Base-by-base conservation (phyloP, 202 grass and related monocot genomes). In the Elaeis oleifera region DNA sequence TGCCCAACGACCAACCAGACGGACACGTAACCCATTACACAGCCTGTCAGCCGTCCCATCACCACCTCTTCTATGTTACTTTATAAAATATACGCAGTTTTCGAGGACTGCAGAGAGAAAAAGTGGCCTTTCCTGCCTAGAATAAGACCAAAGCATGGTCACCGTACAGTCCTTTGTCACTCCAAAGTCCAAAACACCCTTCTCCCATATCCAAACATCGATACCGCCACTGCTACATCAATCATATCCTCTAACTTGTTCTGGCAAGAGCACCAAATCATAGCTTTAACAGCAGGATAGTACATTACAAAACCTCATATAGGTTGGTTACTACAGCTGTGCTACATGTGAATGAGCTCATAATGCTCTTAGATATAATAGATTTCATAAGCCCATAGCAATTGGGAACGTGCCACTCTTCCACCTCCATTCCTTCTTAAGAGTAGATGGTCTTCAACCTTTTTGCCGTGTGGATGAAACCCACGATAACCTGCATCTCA, bases 401-500 rank as follows among this genome's bases (percentile, higher is more conserved):
- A 14, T 22, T 1, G 1, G 23, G 13, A 44, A 3, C 16, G 7
- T 32, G 23, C 13, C 51, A 50, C 21, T 9, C 29, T 6, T 11
- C 54, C 16, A 2, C 39, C 9, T 61, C 58, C 52, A 31, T 17
- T 48, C 54, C 72, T 72, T 83, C 70, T n/a, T 71, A 66, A 32
- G 22, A 56, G 61, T 79, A 78, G 44, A 78, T 57, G 5, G 71
- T 75, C 74, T 95, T 95, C 67, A 87, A 64, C 64, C 69, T 79
- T 74, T 87, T 90, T 18, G 90, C 86, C 29, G 83, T 71, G 31
- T 75, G 80, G 17, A 89, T 84, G 72, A 95, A 95, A 25, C 66
- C 83, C 65, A 95, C 39, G 54, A 95, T 87, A 51, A 95, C 90
- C 84, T 95, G 90, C 72, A 87, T 60, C 75, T 95, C 90, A 75